A percentile compares a stretch with the other conserved stretches of the same genome.
These are phyloP conservation scores for Phaeomoniella chlamydospora DNA, from an alignment of 2,329 filamentous ascomycete species.

Conservation along the genomic window DNA sequence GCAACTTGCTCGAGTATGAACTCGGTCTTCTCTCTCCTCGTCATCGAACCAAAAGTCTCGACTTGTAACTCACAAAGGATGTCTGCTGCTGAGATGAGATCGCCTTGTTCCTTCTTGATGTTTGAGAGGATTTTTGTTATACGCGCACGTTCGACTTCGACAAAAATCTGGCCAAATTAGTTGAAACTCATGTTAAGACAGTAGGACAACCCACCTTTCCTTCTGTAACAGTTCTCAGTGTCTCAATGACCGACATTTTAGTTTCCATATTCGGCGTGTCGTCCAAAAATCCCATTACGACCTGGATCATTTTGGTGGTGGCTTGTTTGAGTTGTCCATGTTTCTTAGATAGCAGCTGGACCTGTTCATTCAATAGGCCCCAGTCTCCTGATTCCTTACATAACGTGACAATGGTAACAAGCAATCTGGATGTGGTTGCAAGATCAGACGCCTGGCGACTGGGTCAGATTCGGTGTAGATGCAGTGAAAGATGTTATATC, in stretches of 20 bases:
- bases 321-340: slow-evolving; percentile 99
- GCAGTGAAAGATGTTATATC: slow-evolving; percentile 9
- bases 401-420: slow-evolving; percentile 81
- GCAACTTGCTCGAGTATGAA: slow-evolving; percentile 93
- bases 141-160: slow-evolving; percentile 92
- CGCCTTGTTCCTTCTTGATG: slow-evolving; percentile 93
- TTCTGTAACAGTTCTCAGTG: slow-evolving; percentile 87
- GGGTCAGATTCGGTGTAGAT: slow-evolving; percentile 7
- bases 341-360: slow-evolving; percentile 93
- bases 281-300: slow-evolving; percentile 82
- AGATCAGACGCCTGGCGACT: slow-evolving; percentile 70
- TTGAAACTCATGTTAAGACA: slow-evolving; percentile 1
- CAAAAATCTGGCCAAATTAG: slow-evolving; percentile 57
- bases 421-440: slow-evolving; percentile 77
- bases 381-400: slow-evolving; percentile 89
- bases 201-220: slow-evolving; percentile 52
- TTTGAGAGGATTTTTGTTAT: slow-evolving; percentile 90
- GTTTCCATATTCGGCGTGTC: slow-evolving; percentile 71
- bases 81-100: slow-evolving; percentile 77
- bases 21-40: slow-evolving; percentile 91
- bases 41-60: slow-evolving; percentile 98
- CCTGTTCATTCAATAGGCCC: slow-evolving; percentile 91
- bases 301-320: slow-evolving; percentile 97
- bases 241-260: slow-evolving; percentile 89
- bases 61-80: slow-evolving; percentile 96